These are phyloP conservation scores for Saccharomyces hybrid DNA, from an alignment of 1,139 yeast genomes.

Conservation along the genomic window DNA sequence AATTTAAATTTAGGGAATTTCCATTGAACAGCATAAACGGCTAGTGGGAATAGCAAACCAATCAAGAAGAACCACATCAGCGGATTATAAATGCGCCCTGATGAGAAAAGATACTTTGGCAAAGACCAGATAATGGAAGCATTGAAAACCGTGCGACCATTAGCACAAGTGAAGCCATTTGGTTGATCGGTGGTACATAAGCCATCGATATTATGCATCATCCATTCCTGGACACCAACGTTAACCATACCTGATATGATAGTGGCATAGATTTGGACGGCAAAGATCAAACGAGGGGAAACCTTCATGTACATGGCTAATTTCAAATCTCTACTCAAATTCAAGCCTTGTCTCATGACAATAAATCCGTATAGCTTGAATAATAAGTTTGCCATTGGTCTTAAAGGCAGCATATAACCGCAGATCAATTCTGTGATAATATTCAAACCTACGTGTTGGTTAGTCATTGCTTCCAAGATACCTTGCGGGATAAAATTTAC, in stretches of 20 bases:
- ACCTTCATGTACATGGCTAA: slow-evolving; percentile 50
- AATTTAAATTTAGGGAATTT: slow-evolving; percentile 35
- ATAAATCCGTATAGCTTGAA: slow-evolving; percentile 39
- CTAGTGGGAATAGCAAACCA: slow-evolving; percentile 33
- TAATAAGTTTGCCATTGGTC: slow-evolving; percentile 35
- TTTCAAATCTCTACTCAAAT: slow-evolving; percentile 48
- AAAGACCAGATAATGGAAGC: slow-evolving; percentile 49
- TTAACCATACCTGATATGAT: slow-evolving; percentile 36
- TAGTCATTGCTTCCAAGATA: slow-evolving; percentile 35
- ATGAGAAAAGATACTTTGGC: slow-evolving; percentile 38
- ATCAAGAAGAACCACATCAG: slow-evolving; percentile 36
- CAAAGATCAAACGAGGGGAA: slow-evolving; percentile 41
- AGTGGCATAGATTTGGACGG: slow-evolving; percentile 42
- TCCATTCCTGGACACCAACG: slow-evolving; percentile 35
- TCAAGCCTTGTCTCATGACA: slow-evolving; percentile 49
- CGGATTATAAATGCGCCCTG: slow-evolving; percentile 38
- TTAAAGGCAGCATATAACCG: slow-evolving; percentile 34
- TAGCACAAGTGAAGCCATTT: slow-evolving; percentile 37
- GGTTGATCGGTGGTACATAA: slow-evolving; percentile 39
- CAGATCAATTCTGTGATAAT: slow-evolving; percentile 35
- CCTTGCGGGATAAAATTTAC: slow-evolving; percentile 37
- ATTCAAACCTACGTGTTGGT: slow-evolving; percentile 39
- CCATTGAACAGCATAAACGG: slow-evolving; percentile 29
- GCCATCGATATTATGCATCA: slow-evolving; percentile 32
- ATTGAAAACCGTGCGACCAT: slow-evolving; percentile 36